Evolutionary conservation across 768 basidiomycete species (phyloP), one percentile per base, ranked within the genome.

Genomic region (Leccinum disarticulatum): DNA sequence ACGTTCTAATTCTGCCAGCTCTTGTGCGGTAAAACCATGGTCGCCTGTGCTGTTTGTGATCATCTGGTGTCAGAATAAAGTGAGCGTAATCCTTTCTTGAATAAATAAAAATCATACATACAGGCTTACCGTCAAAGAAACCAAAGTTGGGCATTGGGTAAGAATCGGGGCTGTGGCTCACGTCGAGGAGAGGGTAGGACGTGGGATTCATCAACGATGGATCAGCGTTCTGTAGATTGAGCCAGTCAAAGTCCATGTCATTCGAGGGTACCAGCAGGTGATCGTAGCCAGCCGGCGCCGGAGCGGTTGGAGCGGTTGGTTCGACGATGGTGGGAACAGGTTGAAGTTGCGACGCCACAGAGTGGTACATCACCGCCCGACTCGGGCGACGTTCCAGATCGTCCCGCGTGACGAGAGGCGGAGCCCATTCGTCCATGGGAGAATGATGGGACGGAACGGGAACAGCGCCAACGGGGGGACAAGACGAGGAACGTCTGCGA

Each of bases 401-500:
- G 19, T 77, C 75, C 52, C 61, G 69, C 4, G 70, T 63, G 49
- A 65, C 61, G 3, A 63, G 64, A 15, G 60, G n/a, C 2, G 68
- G 70, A 3, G 64, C 49, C 64, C 71, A 68, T 5, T 64, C 49
- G 1, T 68, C 57, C 49, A 63, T 36, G 1, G 56, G 36, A 31
- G 61, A 54, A 31, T 61, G 43, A 31, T 61, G 43, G 3, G 64
- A 55, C 1, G 58, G 56, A 6, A 72, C 72, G 6, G 76, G 76
- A 13, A 66, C 58, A 1, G 75, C 74, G 2, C 76, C 75, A 4
- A 67, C 67, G 3, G 77, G 77, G n/a, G 77, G 77, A 58, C 77
- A 78, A 31, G 77, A 78, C 6, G 77, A 79, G 10, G 77, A 70
- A n/a, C 78, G 76, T 22, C 77, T 71, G 25, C 59, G 66, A 43